Base-by-base conservation (phyloP, 179 eudicot species). In the Carnegiea gigantea region DNA sequence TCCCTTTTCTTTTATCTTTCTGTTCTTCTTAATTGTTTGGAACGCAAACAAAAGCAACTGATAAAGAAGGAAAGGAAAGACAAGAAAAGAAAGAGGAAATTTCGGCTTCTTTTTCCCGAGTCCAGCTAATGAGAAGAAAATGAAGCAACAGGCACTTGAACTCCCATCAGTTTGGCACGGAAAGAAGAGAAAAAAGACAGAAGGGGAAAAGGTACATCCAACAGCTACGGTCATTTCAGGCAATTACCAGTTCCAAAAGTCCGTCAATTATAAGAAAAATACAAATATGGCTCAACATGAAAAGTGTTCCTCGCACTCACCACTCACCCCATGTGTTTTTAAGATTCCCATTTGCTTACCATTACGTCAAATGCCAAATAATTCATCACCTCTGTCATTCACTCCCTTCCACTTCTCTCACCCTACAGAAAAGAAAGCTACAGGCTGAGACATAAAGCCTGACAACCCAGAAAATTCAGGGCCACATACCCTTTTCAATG, bases 281-380 rank as follows among this genome's bases (percentile, higher is more conserved):
- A 38, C 72, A 38, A 68, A 67, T 43, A 36, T 51, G 43, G 70
- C 17, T 76, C 49, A 15, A 65, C 46, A 65, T 46, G 70, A 12
- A 82, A 77, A 65, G 65, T 71, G 71, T 82, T 14, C 73, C 73
- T 75, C 77, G 44, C 72, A 77, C 81, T 70, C 40, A 70, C 84
- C 21, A 12, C 18, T 10, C 57, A 9, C 0, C 57, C 57, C 26
- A 59, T 15, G 11, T 33, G 65, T n/a, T 82, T 1, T 49, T 57
- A 76, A 40, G 28, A 12, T 72, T 77, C 81, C 70, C 67, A 62
- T 77, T 77, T 21, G 54, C 70, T 77, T 64, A 62, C 70, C 28
- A 43, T 80, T 73, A 24, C 60, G 40, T 62, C 74, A 53, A 28
- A 17, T 67, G n/a, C 14, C 33, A 38, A 54, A 33, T 76, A 67